A percentile compares a stretch with the other conserved stretches of the same genome.
Evolutionary conservation across 2,329 filamentous ascomycete genomes (phyloP).

Genomic region (Diplocarpon rosae): DNA sequence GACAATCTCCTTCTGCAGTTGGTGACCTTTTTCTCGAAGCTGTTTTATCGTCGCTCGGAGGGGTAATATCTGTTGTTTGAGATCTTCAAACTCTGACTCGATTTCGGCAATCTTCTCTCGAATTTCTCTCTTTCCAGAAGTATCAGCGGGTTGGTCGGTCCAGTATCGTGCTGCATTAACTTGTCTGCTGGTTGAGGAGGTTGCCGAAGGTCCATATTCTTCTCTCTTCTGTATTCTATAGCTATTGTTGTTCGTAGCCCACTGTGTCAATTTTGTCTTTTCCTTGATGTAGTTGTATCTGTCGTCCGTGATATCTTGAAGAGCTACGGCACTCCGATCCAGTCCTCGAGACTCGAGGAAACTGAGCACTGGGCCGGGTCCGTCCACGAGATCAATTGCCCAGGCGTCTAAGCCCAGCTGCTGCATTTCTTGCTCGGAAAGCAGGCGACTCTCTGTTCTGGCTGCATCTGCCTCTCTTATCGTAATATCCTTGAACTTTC

Average conservation of each 20-base stretch:
- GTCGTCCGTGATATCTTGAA: slow-evolving; percentile 50
- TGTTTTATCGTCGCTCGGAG: slow-evolving; percentile 28
- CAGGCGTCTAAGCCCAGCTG: slow-evolving; percentile 65
- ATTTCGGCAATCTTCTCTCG: slow-evolving; percentile 35
- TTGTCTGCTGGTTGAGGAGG: slow-evolving; percentile 54
- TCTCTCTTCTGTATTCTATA: slow-evolving; percentile 59
- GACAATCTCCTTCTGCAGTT: slow-evolving; percentile 33
- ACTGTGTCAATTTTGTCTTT: slow-evolving; percentile 47
- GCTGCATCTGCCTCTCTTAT: slow-evolving; percentile 48
- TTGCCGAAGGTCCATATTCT: slow-evolving; percentile 69
- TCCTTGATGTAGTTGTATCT: slow-evolving; percentile 56
- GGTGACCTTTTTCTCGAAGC: slow-evolving; percentile 12
- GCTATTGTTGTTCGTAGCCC: slow-evolving; percentile 54
- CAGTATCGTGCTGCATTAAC: slow-evolving; percentile 56
- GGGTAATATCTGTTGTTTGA: slow-evolving; percentile 16
- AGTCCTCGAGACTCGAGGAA: slow-evolving; percentile 74
- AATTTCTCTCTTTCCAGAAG: slow-evolving; percentile 50
- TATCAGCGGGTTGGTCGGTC: slow-evolving; percentile 67
- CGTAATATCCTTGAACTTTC: slow-evolving; percentile 54
- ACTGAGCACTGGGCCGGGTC: slow-evolving; percentile 71
- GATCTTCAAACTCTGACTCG: slow-evolving; percentile 18
- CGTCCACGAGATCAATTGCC: slow-evolving; percentile 66
- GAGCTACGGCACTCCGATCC: slow-evolving; percentile 55
- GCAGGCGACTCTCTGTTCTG: slow-evolving; percentile 41
- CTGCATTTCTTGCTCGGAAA: slow-evolving; percentile 44